Evolutionary conservation across 768 basidiomycete species (phyloP).

Genomic region (Dioszegia aurantiaca): DNA sequence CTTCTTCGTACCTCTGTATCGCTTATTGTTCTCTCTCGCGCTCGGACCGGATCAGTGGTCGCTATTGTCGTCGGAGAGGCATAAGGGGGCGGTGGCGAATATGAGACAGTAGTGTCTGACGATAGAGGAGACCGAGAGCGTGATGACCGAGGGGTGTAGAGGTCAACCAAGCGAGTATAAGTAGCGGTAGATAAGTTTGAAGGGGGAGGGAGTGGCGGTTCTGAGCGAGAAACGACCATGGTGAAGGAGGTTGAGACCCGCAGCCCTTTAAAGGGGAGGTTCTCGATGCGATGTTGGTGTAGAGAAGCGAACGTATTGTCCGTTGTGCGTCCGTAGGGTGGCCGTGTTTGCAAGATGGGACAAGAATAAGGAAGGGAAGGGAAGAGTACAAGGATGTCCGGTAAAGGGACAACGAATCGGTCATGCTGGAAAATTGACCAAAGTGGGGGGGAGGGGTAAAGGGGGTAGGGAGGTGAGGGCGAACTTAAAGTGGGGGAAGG

Average conservation of each 20-base stretch:
- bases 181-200: background rate
- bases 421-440: background rate
- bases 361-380: background rate
- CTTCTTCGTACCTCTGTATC: slow-evolving; percentile 2
- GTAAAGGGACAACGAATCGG: background rate
- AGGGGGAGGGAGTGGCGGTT: background rate
- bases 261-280: slow-evolving; percentile 7
- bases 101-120: background rate
- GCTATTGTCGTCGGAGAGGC: background rate
- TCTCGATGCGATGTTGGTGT: too few relatives aligned
- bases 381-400: slow-evolving; percentile 6
- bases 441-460: background rate
- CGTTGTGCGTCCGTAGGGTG: too few relatives aligned
- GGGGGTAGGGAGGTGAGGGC: slow-evolving; percentile 4
- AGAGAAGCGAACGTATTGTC: too few relatives aligned
- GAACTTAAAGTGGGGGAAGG: background rate
- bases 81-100: slow-evolving; percentile 1
- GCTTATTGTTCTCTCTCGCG: slow-evolving; percentile 16
- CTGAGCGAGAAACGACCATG: background rate
- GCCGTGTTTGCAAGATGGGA: background rate
- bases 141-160: background rate
- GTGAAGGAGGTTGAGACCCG: background rate
- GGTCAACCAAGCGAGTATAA: slow-evolving; percentile 1
- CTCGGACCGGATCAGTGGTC: slow-evolving; percentile 6
- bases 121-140: background rate